Percentiles rank a stretch among this genome's conserved stretches.
phyloP scores from a whole-genome alignment of 352 stramenopile species.

The Thraustochytrium striatum region DNA sequence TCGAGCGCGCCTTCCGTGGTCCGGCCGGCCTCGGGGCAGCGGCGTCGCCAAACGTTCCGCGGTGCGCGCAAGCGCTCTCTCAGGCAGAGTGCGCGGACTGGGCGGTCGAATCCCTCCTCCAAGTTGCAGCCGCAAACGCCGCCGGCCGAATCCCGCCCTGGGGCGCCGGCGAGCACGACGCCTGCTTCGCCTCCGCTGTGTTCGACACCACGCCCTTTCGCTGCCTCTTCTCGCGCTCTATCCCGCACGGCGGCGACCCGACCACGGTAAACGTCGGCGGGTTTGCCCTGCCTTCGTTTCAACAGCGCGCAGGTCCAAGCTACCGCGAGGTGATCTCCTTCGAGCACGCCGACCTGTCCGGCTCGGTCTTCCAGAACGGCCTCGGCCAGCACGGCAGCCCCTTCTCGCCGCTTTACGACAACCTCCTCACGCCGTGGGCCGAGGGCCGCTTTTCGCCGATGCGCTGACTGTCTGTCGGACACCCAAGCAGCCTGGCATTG shows the following conservation, averaged over 20 bases:
- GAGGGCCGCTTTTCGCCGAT: not conserved
- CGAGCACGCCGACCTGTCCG: not conserved
- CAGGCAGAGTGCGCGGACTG: not conserved
- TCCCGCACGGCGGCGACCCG: slow-evolving; percentile 47
- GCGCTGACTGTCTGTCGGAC: no score
- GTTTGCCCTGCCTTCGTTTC: slow-evolving; percentile 4
- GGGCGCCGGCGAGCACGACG: slow-evolving; percentile 42
- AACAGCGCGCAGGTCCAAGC: not conserved
- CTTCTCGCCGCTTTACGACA: slow-evolving; percentile 49
- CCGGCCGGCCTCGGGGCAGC: not conserved
- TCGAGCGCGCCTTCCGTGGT: not conserved
- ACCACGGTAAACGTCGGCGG: slow-evolving; percentile 50
- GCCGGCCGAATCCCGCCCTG: not conserved
- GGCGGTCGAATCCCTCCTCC: not conserved
- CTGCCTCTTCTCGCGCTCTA: slow-evolving; percentile 36
- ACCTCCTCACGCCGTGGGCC: slow-evolving; percentile 32
- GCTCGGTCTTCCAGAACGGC: slow-evolving; percentile 44
- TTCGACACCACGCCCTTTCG: slow-evolving; percentile 18
- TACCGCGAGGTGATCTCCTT: slow-evolving; percentile 28
- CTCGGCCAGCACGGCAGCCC: slow-evolving; percentile 46
- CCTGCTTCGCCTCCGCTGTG: slow-evolving; percentile 12
- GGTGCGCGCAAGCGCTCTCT: not conserved
- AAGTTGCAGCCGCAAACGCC: not conserved
- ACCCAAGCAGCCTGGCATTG: no score
- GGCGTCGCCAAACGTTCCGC: not conserved